These are phyloP conservation scores for Saccharomycopsis sp. DNA, from an alignment of 805 yeast species.

Conservation along the genomic window DNA sequence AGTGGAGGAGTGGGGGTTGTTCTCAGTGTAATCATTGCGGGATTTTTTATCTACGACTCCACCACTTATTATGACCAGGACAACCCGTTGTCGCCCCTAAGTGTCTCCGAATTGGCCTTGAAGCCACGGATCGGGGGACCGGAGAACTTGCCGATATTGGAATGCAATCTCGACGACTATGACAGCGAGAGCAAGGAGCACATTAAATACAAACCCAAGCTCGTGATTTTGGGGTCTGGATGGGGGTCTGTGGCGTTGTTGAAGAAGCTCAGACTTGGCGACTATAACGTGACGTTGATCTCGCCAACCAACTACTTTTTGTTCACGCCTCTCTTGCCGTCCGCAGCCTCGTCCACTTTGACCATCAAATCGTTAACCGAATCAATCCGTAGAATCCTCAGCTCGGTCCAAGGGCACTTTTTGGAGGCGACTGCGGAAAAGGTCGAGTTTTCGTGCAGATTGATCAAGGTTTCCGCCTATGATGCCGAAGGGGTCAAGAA, in stretches of 20 bases:
- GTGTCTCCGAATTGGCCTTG: constrained; percentile 47
- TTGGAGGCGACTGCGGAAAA: constrained; percentile 57
- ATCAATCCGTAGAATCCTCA: constrained; percentile 53
- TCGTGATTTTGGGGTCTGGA: constrained; percentile 62
- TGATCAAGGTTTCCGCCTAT: constrained; percentile 47
- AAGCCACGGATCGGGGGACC: constrained; percentile 61
- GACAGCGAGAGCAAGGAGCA: constrained; percentile 44
- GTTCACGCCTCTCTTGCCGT: constrained; percentile 64
- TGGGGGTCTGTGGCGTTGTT: constrained; percentile 65
- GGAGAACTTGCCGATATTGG: constrained; percentile 58
- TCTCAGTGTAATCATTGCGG: constrained; percentile 35
- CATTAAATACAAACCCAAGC: constrained; percentile 44
- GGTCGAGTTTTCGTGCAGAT: constrained; percentile 47
- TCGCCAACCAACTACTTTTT: constrained; percentile 65
- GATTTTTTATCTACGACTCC: constrained; percentile 58
- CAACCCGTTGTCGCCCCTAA: constrained; percentile 34
- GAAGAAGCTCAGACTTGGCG: constrained; percentile 43
- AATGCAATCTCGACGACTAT: constrained; percentile 48
- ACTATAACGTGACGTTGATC: constrained; percentile 58
- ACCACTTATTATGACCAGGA: constrained; percentile 50
- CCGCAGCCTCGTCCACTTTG: constrained; percentile 65
- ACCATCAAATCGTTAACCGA: constrained; percentile 60
- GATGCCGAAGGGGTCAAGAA: constrained; percentile 35
- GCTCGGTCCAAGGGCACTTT: constrained; percentile 50
- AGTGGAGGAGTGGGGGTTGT: constrained; percentile 41